Base-by-base conservation (phyloP, 306 rosid genomes). In the Coriaria nepalensis region DNA sequence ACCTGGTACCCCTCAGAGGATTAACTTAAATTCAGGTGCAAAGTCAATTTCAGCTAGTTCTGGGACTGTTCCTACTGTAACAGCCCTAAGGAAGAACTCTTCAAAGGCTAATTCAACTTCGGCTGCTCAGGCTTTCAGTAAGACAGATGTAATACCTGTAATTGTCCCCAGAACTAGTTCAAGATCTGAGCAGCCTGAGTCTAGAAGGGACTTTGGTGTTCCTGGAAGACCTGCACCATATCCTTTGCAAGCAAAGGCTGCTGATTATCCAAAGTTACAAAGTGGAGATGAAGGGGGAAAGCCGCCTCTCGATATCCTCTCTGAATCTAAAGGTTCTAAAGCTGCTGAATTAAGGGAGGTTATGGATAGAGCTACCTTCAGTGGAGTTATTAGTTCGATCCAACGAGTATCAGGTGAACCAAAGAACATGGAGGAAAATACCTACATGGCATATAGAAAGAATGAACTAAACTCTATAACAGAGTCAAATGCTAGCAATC, bases 1-100 rank as follows among this genome's bases (percentile, higher is more conserved):
- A 69, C 95, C 94, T 66, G 68, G 76, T 69, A 82, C 98, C 72
- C 98, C 96, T 52, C 98, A 82, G 67, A 78, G 75, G 78, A 63
- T 71, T 55, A 73, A 49, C 71, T 59, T 67, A 61, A 90, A 74
- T 73, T 67, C 95, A 39, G 75, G 78, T 50, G 65, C 87, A 35
- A 90, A 78, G 59, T 43, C 67, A 46, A 46, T 63, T 71, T 67
- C 68, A 8, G 83, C 77, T 66, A 77, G 85, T 73, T 73, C 84
- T 46, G 62, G 66, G 34, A 38, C 94, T 57, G 67, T 68, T 67
- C 60, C 80, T 63, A 77, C 63, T 73, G 57, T 78, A 52, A 56
- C 77, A 57, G 45, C 77, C 62, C 75, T 67, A 33, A 90, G 75
- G 72, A 77, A 85, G 74, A 79, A 69, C 55, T 68, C 87, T 49